Evolutionary conservation across 176 grass and related monocot genomes (phyloP).

Genomic region (Tillandsia fasciculata): DNA sequence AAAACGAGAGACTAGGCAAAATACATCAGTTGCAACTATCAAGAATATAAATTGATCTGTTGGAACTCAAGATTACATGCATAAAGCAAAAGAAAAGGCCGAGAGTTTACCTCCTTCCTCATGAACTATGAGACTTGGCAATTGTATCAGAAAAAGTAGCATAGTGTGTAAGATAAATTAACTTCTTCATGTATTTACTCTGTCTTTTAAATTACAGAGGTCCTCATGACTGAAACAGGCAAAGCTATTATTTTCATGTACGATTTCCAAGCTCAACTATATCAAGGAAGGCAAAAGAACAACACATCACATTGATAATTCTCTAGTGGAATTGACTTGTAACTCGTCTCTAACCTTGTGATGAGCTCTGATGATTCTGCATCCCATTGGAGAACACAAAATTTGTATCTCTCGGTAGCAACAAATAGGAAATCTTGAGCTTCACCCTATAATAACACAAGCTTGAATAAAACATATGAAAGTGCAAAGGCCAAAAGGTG

Average conservation of each 20-base stretch:
- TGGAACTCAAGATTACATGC: too few species aligned
- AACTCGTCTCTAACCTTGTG: slow-evolving; percentile 49
- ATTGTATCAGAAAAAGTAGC: too few species aligned
- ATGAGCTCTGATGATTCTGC: slow-evolving; percentile 80
- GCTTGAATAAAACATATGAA: background rate
- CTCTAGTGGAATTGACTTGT: background rate
- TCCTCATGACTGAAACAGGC: background rate
- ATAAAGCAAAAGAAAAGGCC: too few species aligned
- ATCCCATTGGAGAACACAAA: slow-evolving; percentile 95
- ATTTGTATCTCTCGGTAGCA: slow-evolving; percentile 91
- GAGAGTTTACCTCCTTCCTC: too few species aligned
- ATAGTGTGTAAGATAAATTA: too few species aligned
- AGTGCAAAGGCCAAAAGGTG: background rate
- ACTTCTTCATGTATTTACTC: too few species aligned
- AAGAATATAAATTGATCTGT: too few species aligned
- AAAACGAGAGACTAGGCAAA: too few species aligned
- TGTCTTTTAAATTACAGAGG: too few species aligned
- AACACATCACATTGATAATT: background rate
- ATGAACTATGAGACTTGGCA: too few species aligned
- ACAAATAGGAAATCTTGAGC: slow-evolving; percentile 92
- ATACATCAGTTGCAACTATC: too few species aligned
- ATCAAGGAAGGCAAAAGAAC: background rate
- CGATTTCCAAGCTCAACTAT: background rate
- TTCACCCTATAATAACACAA: slow-evolving; percentile 53
- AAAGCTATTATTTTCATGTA: background rate